Percentiles rank a stretch among this genome's conserved stretches.
Conservation (phyloP, 306 rosid genomes). For the Cucurbita ficifolia region DNA sequence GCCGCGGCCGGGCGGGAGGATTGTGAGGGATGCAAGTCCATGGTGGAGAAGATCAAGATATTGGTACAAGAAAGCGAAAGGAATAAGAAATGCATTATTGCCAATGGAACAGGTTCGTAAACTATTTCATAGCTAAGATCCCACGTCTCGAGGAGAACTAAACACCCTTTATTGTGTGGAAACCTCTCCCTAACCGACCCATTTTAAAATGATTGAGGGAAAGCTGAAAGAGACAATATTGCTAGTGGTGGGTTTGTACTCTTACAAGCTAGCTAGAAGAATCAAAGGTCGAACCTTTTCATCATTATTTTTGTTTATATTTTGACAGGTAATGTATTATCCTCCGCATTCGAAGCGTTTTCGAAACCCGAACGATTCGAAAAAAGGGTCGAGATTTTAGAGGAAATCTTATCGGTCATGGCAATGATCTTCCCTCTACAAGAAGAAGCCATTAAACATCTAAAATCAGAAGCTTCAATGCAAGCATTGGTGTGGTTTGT, state of each 20-base stretch:
- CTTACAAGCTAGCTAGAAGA: too few species aligned
- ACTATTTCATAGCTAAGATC: too few species aligned
- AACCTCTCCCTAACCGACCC: too few species aligned
- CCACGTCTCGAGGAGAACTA: too few species aligned
- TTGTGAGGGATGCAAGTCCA: neutral
- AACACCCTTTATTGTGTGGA: too few species aligned
- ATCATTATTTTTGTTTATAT: too few species aligned
- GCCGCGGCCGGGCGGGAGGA: constrained; percentile 2
- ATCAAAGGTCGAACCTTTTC: too few species aligned
- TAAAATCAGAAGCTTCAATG: constrained; percentile 18
- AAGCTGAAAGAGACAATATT: too few species aligned
- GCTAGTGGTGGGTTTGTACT: too few species aligned
- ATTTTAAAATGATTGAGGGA: too few species aligned
- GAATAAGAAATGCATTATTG: constrained; percentile 22
- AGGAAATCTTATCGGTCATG: constrained; percentile 23
- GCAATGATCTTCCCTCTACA: constrained; percentile 19
- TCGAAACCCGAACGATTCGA: constrained; percentile 2
- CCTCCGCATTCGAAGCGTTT: constrained; percentile 15
- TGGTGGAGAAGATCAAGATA: constrained; percentile 16
- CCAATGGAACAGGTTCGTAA: constrained; percentile 10
- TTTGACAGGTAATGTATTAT: neutral
- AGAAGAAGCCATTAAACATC: constrained; percentile 14
- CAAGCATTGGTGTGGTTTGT: constrained; percentile 23
- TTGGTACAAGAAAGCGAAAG: constrained; percentile 28
- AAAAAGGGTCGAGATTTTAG: constrained; percentile 12